Evolutionary conservation across 805 yeast genomes (phyloP), one percentile per base, ranked within the genome.

Genomic region (Wickerhamomyces kurtzmanii): DNA sequence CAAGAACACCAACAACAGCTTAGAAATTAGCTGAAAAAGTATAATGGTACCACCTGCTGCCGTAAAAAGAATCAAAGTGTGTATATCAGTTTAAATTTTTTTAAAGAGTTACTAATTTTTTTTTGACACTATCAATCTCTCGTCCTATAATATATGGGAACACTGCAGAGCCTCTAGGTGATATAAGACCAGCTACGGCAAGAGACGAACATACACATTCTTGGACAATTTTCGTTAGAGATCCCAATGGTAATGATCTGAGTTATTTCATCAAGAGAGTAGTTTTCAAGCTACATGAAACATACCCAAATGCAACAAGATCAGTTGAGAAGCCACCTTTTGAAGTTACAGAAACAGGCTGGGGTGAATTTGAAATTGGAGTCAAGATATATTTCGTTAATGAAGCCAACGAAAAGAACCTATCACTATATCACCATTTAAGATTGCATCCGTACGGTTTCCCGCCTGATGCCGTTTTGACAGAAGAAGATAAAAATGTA

Each of bases 361-460:
- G 99, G 99, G 99, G 99, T 40, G 99, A 91, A 53, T 91, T 91
- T 54, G 99, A 91, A 47, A 80, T 91, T 36, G 72, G 82, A 20
- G 76, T 91, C 31, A 83, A 87, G 48, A 71, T 91, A 12, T 87
- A 77, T 51, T 91, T 91, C 52, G 77, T 75, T 21, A 68, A 77
- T n/a, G 94, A 83, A 17, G 78, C 93, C 11, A 78, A 76, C 40
- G 98, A 91, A 48, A 91, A 91, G 59, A 77, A 81, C 52, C 58
- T 91, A 26, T 80, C 76, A 23, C 62, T 91, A 27, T 83, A 85
- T 47, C 98, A 91, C 49, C 95, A 83, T 38, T 59, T 91, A 42
- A 84, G 87, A 50, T 64, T 91, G 19, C 98, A 91, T 58, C 96
- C 97, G 0, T 91, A 81, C 49, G 75, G 67, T 6, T 24, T 39